These are phyloP conservation scores for Akanthomyces lecanii DNA, from an alignment of 2,329 filamentous ascomycete species.

Conservation along the genomic window DNA sequence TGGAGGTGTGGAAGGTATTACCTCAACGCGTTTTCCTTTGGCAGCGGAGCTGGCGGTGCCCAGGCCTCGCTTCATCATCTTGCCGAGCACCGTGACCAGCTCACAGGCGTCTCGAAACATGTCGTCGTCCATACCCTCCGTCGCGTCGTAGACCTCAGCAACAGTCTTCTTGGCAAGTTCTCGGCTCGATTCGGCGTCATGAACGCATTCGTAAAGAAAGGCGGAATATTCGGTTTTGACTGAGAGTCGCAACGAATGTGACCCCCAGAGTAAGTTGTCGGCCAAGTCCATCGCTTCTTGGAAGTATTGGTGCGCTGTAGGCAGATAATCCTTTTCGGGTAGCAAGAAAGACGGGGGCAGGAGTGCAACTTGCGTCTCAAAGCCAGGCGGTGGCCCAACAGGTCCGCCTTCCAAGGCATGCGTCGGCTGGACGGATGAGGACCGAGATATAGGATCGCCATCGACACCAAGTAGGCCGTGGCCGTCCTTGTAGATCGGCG, in stretches of 20 bases:
- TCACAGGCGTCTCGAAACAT: slow-evolving; percentile 91
- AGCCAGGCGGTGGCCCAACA: slow-evolving; percentile 53
- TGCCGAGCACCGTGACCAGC: slow-evolving; percentile 78
- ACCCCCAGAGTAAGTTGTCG: slow-evolving; percentile 73
- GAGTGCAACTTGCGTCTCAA: slow-evolving; percentile 36
- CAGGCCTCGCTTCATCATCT: slow-evolving; percentile 78
- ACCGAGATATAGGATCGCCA: slow-evolving; percentile 37
- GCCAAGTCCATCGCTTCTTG: slow-evolving; percentile 70
- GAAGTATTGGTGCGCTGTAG: slow-evolving; percentile 77
- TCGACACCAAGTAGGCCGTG: slow-evolving; percentile 48
- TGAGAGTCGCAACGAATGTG: slow-evolving; percentile 82
- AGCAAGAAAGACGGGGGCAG: slow-evolving; percentile 70
- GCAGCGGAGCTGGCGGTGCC: slow-evolving; percentile 24
- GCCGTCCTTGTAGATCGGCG: slow-evolving; percentile 33
- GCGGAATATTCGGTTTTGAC: slow-evolving; percentile 90
- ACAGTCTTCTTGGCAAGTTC: slow-evolving; percentile 78
- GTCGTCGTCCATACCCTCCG: slow-evolving; percentile 90
- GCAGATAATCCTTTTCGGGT: slow-evolving; percentile 74
- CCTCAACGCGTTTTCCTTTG: slow-evolving; percentile 10
- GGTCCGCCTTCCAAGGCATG: slow-evolving; percentile 55
- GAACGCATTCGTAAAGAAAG: slow-evolving; percentile 88
- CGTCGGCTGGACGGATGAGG: slow-evolving; percentile 44
- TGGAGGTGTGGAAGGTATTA: slow-evolving; percentile 28
- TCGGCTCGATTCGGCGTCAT: slow-evolving; percentile 73
- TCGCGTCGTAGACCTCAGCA: slow-evolving; percentile 83